Percentiles rank a stretch among this genome's conserved stretches.
Evolutionary conservation across 768 basidiomycete genomes (phyloP).

Genomic region (Inosperma sp.): DNA sequence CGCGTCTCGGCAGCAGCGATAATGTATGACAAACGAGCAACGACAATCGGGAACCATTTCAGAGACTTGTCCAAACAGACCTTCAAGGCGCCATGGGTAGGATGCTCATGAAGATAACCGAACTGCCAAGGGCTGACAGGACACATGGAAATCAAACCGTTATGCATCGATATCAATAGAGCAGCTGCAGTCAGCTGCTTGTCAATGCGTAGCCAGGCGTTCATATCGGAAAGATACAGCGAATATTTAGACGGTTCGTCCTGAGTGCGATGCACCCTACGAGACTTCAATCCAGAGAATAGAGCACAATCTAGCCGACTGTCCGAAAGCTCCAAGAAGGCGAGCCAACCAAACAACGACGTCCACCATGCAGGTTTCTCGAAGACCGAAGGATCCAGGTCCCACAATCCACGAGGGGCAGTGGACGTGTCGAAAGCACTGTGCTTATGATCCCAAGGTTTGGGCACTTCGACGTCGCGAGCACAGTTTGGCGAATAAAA

Average conservation of each 20-base stretch:
- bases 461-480: neutral
- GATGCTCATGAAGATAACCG: neutral
- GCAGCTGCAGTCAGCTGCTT: neutral
- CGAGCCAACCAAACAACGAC: neutral
- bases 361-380: neutral
- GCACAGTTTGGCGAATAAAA: neutral
- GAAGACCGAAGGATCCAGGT: neutral
- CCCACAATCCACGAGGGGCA: neutral
- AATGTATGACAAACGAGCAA: constrained; percentile 1
- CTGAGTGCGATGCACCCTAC: too few relatives aligned
- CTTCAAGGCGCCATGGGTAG: neutral
- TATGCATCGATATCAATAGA: neutral
- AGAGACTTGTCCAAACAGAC: neutral
- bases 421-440: too few relatives aligned
- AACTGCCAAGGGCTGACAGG: neutral
- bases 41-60: constrained; percentile 1
- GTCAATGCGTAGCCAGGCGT: neutral
- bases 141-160: neutral
- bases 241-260: neutral
- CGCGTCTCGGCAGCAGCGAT: constrained; percentile 1
- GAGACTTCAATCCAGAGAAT: neutral
- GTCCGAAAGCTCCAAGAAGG: neutral
- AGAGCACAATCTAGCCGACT: neutral
- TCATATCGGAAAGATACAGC: neutral
- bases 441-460: neutral